Evolutionary conservation across 495 filamentous ascomycete genomes (phyloP), one percentile per base, ranked within the genome.

Genomic region (Penicillium lagena): DNA sequence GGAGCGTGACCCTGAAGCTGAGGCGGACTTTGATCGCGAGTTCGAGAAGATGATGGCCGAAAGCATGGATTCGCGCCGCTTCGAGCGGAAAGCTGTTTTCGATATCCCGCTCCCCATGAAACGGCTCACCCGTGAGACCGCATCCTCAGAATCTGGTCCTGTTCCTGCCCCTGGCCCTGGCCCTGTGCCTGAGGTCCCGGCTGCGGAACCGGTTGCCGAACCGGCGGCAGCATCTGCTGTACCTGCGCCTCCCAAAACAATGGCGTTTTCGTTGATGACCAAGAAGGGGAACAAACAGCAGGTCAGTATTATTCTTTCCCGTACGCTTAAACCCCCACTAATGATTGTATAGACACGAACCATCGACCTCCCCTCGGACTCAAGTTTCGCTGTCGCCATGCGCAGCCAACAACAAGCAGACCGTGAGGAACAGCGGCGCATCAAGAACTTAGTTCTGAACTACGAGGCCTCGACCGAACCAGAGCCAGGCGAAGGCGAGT

Each of bases 21-120:
- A 97, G 50, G 93, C 91, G 7, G 94, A 99, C 32, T 99, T 99
- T 55, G 94, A 97, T 55, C 88, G 93, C 54, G 93, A 97, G 68
- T 89, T 94, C 63, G 90, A 94, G 12, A 97, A 96, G 65, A 87
- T 99, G 82, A 96, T 97, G 94, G 77, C 90, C 49, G 93, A 99
- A 57, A 95, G 90, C 70, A 67, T 94, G 60, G 94, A 97, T 32
- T 88, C 89, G 7, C 77, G 94, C 42, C 93, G 91, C 53, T 93
- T 94, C 51, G 91, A 99, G 54, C 87, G 93, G 36, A 96, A 95
- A 64, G 81, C 83, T 29, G 70, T 94, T 35, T 95, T 99, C 58
- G 93, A 99, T 57, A 86, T 97, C 29, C 89, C 94, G 1, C 60
- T 99, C 13, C 93, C 93, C 1, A 90, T 99, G 64, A 80, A 87